Conservation (phyloP, 139 green algal species). For the Closterium sp. region DNA sequence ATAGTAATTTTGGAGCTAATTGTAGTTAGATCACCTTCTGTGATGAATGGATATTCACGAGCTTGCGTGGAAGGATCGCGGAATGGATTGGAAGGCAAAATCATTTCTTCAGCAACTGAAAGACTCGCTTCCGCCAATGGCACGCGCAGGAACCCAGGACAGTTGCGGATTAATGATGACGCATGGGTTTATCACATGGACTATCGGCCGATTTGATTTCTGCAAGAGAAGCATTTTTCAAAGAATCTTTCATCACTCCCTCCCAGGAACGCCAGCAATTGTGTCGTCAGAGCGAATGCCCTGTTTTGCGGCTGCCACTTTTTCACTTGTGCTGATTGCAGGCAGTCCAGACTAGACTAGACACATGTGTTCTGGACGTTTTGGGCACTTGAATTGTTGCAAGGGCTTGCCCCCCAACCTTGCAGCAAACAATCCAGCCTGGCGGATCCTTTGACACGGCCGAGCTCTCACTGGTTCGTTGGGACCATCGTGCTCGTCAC, state of each 20-base stretch:
- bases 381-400: neutral
- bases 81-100: neutral
- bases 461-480: neutral
- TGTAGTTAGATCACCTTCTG: too few species aligned
- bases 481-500: neutral
- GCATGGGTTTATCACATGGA: neutral
- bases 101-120: neutral
- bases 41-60: too few species aligned
- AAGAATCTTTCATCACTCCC: neutral
- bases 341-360: too few species aligned
- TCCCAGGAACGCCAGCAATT: neutral
- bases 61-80: neutral
- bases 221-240: neutral
- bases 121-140: neutral
- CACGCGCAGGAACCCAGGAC: neutral
- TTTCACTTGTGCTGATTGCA: too few species aligned
- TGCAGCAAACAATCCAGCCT: neutral
- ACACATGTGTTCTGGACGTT: too few species aligned
- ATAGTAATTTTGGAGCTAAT: too few species aligned
- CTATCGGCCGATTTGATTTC: neutral
- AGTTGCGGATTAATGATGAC: neutral
- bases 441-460: too few species aligned
- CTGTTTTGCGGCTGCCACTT: too few species aligned
- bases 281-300: too few species aligned
- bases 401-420: neutral